Conservation (phyloP, 2,329 filamentous ascomycete species). For the Cladosporium cucumerinum region DNA sequence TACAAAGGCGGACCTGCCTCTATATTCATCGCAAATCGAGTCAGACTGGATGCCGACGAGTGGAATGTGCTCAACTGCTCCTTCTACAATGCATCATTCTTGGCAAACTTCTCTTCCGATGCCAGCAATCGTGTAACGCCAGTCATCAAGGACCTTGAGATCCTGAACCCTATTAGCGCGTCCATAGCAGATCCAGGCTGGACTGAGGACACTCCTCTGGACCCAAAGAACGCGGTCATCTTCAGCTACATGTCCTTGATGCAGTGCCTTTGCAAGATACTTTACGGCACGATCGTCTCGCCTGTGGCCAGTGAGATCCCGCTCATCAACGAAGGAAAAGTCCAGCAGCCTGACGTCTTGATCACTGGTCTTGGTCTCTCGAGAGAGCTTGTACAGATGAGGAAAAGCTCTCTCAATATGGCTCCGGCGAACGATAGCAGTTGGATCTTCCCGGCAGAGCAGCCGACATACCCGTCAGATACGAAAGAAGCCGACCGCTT, state of each 20-base stretch:
- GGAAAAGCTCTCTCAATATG: not conserved
- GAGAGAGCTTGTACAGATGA: not conserved
- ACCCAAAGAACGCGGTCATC: not conserved
- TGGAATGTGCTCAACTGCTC: conserved; percentile 1
- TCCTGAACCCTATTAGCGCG: not conserved
- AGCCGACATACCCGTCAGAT: not conserved
- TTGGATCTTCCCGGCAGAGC: not conserved
- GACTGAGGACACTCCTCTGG: not conserved
- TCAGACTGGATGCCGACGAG: not conserved
- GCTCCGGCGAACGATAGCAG: not conserved
- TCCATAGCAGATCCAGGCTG: not conserved
- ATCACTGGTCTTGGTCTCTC: not conserved
- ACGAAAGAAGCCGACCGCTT: not conserved
- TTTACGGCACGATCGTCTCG: not conserved
- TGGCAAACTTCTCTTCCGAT: not conserved
- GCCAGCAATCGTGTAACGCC: not conserved
- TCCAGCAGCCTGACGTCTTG: not conserved
- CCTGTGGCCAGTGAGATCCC: not conserved
- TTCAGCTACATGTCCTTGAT: not conserved
- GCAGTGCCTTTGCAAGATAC: not conserved
- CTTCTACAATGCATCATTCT: not conserved
- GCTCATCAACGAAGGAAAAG: not conserved
- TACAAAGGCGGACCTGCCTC: not conserved
- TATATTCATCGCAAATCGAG: not conserved
- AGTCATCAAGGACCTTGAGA: not conserved